Conservation (phyloP, 208 protist genomes). For the Leishmania guyanensis region DNA sequence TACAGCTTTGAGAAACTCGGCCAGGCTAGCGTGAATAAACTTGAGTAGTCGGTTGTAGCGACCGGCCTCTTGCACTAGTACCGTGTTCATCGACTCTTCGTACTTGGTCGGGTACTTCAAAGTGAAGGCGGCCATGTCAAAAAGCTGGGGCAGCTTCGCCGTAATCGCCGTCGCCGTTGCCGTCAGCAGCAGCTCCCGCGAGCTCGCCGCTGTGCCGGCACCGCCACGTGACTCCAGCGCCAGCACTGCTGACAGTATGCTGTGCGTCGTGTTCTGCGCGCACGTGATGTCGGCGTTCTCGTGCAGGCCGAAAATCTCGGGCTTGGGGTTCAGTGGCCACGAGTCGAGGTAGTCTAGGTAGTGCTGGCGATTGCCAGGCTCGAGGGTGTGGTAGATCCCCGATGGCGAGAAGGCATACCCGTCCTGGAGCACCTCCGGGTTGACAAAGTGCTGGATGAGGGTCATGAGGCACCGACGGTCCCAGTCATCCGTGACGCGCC, state of each 20-base stretch:
- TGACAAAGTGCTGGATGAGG: constrained; percentile 95
- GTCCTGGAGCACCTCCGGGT: constrained; percentile 77
- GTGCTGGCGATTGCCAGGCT: constrained; percentile 79
- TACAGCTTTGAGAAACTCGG: constrained; percentile 94
- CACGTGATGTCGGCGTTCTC: constrained; percentile 98
- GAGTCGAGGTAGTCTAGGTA: constrained; percentile 88
- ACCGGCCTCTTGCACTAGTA: constrained; percentile 93
- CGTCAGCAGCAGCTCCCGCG: constrained; percentile 78
- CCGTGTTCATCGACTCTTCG: constrained; percentile 96
- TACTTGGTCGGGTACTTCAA: constrained; percentile 92
- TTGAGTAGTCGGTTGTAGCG: constrained; percentile 95
- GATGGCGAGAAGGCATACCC: constrained; percentile 92
- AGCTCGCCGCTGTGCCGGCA: constrained; percentile 37
- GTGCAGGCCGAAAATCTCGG: constrained; percentile 97
- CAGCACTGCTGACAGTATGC: constrained; percentile 83
- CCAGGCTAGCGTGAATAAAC: constrained; percentile 87
- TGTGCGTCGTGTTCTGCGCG: constrained; percentile 84
- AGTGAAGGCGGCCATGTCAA: constrained; percentile 83
- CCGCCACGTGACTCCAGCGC: constrained; percentile 78
- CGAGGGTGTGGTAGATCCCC: constrained; percentile 89
- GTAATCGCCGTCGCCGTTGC: constrained; percentile 84
- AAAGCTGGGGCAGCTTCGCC: constrained; percentile 79
- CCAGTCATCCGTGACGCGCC: constrained; percentile 97
- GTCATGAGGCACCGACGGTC: constrained; percentile 95
- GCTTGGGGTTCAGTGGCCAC: constrained; percentile 94